Base-by-base conservation (phyloP, 1,284 basidiomycete species). In the Sanghuangporus weigelae region DNA sequence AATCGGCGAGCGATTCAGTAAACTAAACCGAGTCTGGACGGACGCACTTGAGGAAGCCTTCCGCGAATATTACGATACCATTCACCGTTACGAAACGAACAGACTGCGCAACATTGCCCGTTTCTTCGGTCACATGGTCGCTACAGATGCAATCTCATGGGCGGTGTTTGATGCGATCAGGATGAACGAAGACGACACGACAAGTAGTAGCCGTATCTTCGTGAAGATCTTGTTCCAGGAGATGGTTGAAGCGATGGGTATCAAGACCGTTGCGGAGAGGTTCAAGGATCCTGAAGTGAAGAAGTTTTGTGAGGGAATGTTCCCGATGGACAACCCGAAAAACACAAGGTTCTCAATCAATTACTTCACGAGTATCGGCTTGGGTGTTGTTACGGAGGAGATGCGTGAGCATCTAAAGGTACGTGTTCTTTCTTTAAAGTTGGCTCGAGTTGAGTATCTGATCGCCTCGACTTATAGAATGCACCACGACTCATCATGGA, bases 41-140 rank as follows among this genome's bases (percentile, higher is more conserved):
- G 93, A 95, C 54, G 84, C 82, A 67, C 93, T 94, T 73, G 94
- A 98, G 73, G 77, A 88, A 66, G 92, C 94, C 3, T 99, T 98
- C 78, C 77, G 77, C 53, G 93, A 85, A 70, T 99, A 98, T 77
- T 99, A 96, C 79, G 90, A 87, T 26, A 98, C 96, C 4, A 96
- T 99, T 69, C 96, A 99, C 78, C 91, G 97, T 60, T 99, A 98
- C 77, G 96, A 99, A 78, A 98, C 96, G 23, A 99, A 98, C 75
- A 92, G 96, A 21, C 81, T 99, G 54, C 93, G 96, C 64, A 99
- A 99, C 74, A 98, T 99, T 69, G 93, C 93, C 4, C 87, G 95
- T 44, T 95, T 99, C 81, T 98, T 99, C 71, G 96, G 96, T 0
- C 93, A 96, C 72, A 78, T 96, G 26, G 70, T 97, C 66, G 87